A percentile compares a stretch with the other conserved stretches of the same genome.
Evolutionary conservation across 495 filamentous ascomycete genomes (phyloP).

Genomic region (Aspergillus egyptiacus): DNA sequence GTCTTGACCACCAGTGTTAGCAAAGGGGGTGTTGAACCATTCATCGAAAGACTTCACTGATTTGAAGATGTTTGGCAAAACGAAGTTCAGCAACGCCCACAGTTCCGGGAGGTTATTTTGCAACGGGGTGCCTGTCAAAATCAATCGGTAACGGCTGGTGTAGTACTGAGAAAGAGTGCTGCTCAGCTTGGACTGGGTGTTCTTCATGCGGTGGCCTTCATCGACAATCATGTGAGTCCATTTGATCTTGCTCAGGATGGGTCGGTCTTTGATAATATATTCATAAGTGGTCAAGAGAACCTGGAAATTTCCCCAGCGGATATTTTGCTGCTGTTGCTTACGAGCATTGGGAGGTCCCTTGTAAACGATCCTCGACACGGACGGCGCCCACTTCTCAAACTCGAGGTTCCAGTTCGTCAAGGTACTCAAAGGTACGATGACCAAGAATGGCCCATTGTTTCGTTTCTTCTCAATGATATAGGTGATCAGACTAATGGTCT

Average conservation of each 20-base stretch:
- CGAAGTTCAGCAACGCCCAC: constrained; percentile 97
- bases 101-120: constrained; percentile 96
- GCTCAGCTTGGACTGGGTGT: constrained; percentile 92
- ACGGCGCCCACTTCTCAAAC: constrained; percentile 98
- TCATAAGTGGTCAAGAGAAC: constrained; percentile 96
- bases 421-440: constrained; percentile 94
- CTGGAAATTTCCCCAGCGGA: constrained; percentile 92
- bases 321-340: constrained; percentile 87
- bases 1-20: constrained; percentile 94
- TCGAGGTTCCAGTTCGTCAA: constrained; percentile 98
- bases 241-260: constrained; percentile 90
- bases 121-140: constrained; percentile 92
- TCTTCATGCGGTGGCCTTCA: constrained; percentile 99
- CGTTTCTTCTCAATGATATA: constrained; percentile 94
- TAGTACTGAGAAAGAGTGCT: constrained; percentile 93
- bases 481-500: constrained; percentile 96
- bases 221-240: constrained; percentile 99
- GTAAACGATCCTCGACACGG: constrained; percentile 81
- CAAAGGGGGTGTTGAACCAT: constrained; percentile 99
- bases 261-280: constrained; percentile 98
- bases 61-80: constrained; percentile 97
- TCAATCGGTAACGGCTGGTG: constrained; percentile 86
- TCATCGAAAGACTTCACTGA: constrained; percentile 98
- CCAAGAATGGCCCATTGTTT: constrained; percentile 88
- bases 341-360: constrained; percentile 87